Evolutionary conservation across 2,329 filamentous ascomycete genomes (phyloP).

Genomic region (Botrytis tulipae): DNA sequence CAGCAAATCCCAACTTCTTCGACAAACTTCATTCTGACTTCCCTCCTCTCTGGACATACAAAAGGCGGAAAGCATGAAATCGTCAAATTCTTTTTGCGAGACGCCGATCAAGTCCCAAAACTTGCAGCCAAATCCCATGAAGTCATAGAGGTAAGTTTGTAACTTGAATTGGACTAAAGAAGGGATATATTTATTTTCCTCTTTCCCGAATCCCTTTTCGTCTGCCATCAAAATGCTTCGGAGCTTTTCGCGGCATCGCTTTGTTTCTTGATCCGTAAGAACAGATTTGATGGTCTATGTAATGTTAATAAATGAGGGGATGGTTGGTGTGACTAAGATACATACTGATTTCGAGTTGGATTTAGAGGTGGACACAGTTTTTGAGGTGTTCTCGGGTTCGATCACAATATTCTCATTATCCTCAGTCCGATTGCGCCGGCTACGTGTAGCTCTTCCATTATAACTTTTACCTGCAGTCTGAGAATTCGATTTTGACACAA

Average conservation of each 20-base stretch:
- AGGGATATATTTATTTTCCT: neutral
- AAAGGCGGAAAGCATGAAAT: neutral
- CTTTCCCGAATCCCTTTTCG: neutral
- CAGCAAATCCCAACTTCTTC: neutral
- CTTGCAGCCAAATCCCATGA: neutral
- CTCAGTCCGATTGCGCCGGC: neutral
- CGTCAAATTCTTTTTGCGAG: neutral
- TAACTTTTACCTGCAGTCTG: neutral
- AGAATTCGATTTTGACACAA: neutral
- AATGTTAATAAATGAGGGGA: neutral
- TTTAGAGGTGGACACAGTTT: neutral
- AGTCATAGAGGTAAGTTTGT: neutral
- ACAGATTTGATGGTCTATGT: neutral
- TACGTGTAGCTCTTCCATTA: neutral
- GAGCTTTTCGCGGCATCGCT: neutral
- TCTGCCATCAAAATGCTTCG: neutral
- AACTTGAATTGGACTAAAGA: neutral
- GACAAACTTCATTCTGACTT: slow-evolving; percentile 1
- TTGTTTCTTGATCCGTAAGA: neutral
- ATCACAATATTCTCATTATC: neutral
- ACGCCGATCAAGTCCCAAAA: neutral
- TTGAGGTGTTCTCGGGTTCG: neutral
- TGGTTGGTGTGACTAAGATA: neutral
- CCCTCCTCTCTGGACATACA: neutral
- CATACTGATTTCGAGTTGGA: neutral